Base-by-base conservation (phyloP, 2,329 filamentous ascomycete genomes). In the Orbilia ellipsospora region DNA sequence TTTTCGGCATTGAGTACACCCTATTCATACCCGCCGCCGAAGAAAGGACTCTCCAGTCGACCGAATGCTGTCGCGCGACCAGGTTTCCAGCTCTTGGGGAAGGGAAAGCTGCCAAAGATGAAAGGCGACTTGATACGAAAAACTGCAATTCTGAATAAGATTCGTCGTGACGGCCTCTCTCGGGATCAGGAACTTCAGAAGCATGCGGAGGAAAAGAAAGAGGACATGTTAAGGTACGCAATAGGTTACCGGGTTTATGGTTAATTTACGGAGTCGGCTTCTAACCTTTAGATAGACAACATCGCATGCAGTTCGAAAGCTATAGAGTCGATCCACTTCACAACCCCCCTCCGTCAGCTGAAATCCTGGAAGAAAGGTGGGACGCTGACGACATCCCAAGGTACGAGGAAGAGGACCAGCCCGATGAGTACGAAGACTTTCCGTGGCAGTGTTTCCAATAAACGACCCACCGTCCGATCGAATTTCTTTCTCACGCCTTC, bases 71-170 rank as follows among this genome's bases (percentile, higher is more conserved):
- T 69, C 31, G 64, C 44, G 2, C 44, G 64, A 51, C 64, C 72
- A 36, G 72, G 72, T 31, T 69, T 75, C 40, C 72, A 75, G 48
- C 59, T 75, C 16, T 31, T 75, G 12, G 72, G 72, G 16, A 67
- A 59, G 48, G 72, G 64, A 20, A 75, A 75, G 52, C 44, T 75
- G 13, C 72, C 64, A 48, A 75, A 75, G 59, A 64, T 75, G 64
- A 65, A 69, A 31, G 85, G 86, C 74, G 83, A 83, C 20, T 81
- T 88, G 26, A 83, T 92, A 13, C 84, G 89, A 23, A 88, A 90
- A 59, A 88, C 87, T 18, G 90, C 89, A 4, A 87, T 90, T 68
- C 84, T 91, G 80, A 92, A 92, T 79, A 79, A 79, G 73, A 80
- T 80, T 67, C 79, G 78, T 59, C 77, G 78, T 20, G 79, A 80